These are phyloP conservation scores for Amanita molliuscula DNA, from an alignment of 768 basidiomycete species.

Conservation along the genomic window DNA sequence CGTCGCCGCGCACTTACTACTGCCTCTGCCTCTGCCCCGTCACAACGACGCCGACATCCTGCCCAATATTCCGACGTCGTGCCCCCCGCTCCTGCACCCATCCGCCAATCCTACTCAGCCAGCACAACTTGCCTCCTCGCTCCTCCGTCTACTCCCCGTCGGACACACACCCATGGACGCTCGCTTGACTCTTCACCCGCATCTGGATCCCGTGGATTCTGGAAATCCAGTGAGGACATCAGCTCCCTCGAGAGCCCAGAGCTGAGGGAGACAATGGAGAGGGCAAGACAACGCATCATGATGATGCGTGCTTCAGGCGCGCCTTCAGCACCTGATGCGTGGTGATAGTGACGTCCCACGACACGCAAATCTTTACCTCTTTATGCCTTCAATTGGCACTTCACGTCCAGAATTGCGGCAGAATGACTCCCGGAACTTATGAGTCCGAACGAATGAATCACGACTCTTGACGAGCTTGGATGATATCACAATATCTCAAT, in stretches of 20 bases:
- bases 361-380: no score
- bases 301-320: background rate
- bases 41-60: background rate
- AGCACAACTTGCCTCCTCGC: conserved; percentile 3
- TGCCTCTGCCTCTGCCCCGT: background rate
- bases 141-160: conserved; percentile 9
- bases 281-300: conserved; percentile 31
- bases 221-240: conserved; percentile 29
- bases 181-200: conserved; percentile 5
- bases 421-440: no score
- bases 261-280: conserved; percentile 62
- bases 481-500: background rate
- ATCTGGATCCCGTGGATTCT: conserved; percentile 13
- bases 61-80: background rate
- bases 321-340: background rate
- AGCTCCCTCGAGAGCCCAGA: conserved; percentile 51
- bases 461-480: no score
- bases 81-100: background rate
- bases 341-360: background rate
- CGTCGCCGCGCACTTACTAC: background rate
- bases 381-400: no score
- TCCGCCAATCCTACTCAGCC: background rate
- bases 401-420: no score
- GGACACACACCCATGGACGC: conserved; percentile 2
- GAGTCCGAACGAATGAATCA: no score